Percentiles rank a stretch among this genome's conserved stretches.
These are phyloP conservation scores for Entophlyctis luteolus DNA, from an alignment of 192 early-diverging fungal species.

Conservation along the genomic window DNA sequence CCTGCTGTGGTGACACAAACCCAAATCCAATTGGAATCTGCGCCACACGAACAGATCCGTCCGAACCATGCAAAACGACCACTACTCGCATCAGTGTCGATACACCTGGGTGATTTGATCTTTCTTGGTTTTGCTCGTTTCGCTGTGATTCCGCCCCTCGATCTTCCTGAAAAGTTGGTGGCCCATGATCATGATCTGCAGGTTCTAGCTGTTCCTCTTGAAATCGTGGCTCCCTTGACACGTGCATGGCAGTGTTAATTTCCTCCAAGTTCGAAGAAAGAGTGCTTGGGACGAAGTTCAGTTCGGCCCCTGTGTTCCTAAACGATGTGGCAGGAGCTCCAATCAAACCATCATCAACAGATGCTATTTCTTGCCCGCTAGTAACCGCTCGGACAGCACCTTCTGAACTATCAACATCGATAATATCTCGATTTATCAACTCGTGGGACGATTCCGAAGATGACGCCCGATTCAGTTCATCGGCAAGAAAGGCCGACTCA, in stretches of 20 bases:
- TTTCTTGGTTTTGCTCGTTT: too few relatives aligned
- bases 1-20: too few relatives aligned
- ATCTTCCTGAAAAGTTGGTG: too few relatives aligned
- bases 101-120: too few relatives aligned
- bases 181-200: not conserved
- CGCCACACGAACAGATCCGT: not conserved
- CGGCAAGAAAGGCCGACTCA: too few relatives aligned
- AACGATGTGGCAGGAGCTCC: not conserved
- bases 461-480: too few relatives aligned
- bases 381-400: not conserved
- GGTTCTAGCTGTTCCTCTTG: not conserved
- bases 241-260: not conserved
- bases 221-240: not conserved
- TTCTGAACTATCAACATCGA: not conserved
- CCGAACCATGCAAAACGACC: not conserved
- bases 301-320: not conserved
- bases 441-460: too few relatives aligned
- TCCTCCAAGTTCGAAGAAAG: not conserved
- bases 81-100: not conserved
- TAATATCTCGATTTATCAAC: too few relatives aligned
- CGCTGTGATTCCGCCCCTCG: too few relatives aligned
- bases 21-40: not conserved
- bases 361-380: not conserved
- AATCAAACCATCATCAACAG: not conserved
- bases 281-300: not conserved